Evolutionary conservation across 345 rosid genomes (phyloP).

Genomic region (Fremontodendron californicum): DNA sequence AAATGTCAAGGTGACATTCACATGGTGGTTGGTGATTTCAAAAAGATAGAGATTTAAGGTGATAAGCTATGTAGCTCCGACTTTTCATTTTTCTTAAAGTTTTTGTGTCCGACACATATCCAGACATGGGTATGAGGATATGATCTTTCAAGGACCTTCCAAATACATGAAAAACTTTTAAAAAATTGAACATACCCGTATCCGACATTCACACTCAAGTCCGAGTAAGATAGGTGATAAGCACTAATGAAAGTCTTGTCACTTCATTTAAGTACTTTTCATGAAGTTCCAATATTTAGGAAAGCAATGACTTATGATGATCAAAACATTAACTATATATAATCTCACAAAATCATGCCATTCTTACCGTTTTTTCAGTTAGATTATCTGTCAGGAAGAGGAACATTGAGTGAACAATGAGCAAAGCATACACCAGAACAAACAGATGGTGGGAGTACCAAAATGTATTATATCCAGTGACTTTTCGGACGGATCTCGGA

Average conservation of each 20-base stretch:
- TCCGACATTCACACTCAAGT: too few species aligned
- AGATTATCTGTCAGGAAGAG: constrained; percentile 43
- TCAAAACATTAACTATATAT: neutral
- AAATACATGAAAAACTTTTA: too few species aligned
- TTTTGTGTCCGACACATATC: too few species aligned
- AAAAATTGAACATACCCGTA: too few species aligned
- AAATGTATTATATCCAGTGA: constrained; percentile 51
- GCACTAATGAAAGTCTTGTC: too few species aligned
- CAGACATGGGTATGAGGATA: too few species aligned
- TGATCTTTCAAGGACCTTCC: too few species aligned
- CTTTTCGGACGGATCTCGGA: constrained; percentile 40
- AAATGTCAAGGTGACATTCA: neutral
- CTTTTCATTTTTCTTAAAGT: too few species aligned
- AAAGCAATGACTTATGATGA: neutral
- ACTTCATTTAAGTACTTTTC: neutral
- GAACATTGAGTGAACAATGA: constrained; percentile 57
- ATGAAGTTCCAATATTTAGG: neutral
- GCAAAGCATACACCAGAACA: constrained; percentile 44
- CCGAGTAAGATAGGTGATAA: too few species aligned
- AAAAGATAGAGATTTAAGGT: neutral
- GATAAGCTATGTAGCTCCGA: too few species aligned
- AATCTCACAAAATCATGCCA: neutral
- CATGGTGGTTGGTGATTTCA: neutral
- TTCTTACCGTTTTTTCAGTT: constrained; percentile 44
- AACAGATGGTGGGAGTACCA: constrained; percentile 67